Conservation (phyloP, 257 asterid genomes). For the Oldenlandia corymbosa region DNA sequence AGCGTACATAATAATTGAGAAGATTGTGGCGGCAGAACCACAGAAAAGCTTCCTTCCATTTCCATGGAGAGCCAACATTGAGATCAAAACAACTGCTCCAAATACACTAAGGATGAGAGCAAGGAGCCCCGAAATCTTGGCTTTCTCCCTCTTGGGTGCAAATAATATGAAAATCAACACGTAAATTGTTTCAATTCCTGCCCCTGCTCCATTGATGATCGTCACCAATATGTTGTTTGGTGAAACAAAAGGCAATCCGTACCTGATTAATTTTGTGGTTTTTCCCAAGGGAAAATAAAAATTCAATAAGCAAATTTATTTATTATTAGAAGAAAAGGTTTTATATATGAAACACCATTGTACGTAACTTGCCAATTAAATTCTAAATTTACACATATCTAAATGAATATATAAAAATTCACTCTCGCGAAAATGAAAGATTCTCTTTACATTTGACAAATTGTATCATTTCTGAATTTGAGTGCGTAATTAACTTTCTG, state of each 20-base stretch:
- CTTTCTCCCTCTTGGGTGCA: conserved; percentile 67
- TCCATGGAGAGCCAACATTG: conserved; percentile 41
- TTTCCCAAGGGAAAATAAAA: too few species aligned
- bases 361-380: too few species aligned
- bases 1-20: conserved; percentile 77
- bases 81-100: conserved; percentile 47
- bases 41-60: conserved; percentile 40
- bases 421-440: too few species aligned
- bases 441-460: too few species aligned
- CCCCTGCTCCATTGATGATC: conserved; percentile 57
- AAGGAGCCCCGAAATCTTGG: conserved; percentile 47
- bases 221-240: conserved; percentile 51
- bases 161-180: conserved; percentile 46
- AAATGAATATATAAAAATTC: too few species aligned
- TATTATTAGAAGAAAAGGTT: too few species aligned
- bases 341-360: too few species aligned
- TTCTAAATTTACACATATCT: too few species aligned
- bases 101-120: conserved; percentile 37
- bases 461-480: too few species aligned
- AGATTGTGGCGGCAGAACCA: conserved; percentile 56
- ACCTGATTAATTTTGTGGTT: conserved; percentile 47
- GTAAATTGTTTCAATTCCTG: conserved; percentile 49
- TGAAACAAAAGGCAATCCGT: conserved; percentile 70
- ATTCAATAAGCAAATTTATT: too few species aligned
- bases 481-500: too few species aligned